Percentiles rank a stretch among this genome's conserved stretches.
Conservation (phyloP, 2,329 filamentous ascomycete species). For the Sordariomycetes sp. region DNA sequence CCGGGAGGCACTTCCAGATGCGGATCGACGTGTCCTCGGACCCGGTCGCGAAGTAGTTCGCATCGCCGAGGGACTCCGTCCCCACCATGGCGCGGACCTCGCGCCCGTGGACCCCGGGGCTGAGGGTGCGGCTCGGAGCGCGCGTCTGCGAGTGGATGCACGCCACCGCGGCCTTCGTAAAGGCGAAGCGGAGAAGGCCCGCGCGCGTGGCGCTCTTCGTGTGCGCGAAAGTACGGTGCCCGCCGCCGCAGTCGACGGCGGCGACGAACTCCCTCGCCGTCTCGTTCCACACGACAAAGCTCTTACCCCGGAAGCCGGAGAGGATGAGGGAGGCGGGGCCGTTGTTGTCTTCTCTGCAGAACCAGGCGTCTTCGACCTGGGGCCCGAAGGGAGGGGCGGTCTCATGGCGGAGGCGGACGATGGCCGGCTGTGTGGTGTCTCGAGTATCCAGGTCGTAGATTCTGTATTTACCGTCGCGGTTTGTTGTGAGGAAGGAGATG, state of each 20-base stretch:
- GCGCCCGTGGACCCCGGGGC: constrained; percentile 68
- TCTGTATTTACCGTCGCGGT: constrained; percentile 66
- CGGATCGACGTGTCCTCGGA: constrained; percentile 68
- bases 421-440: constrained; percentile 4
- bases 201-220: constrained; percentile 12
- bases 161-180: constrained; percentile 56
- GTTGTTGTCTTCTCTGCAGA: constrained; percentile 24
- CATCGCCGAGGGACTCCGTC: neutral
- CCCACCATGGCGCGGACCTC: constrained; percentile 55
- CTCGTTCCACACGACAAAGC: constrained; percentile 76
- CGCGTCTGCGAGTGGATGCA: constrained; percentile 32
- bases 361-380: constrained; percentile 63
- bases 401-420: constrained; percentile 50
- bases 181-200: constrained; percentile 47
- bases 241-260: constrained; percentile 71
- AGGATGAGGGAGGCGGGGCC: constrained; percentile 49
- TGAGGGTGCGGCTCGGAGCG: constrained; percentile 36
- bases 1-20: constrained; percentile 45
- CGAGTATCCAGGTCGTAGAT: constrained; percentile 38
- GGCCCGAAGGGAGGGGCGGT: constrained; percentile 61
- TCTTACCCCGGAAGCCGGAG: constrained; percentile 70
- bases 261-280: constrained; percentile 58
- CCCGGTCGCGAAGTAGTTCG: constrained; percentile 48
- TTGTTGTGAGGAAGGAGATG: constrained; percentile 55
- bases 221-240: constrained; percentile 64